Evolutionary conservation across 2,329 filamentous ascomycete genomes (phyloP).

Genomic region (Trichophyton schoenleinii): DNA sequence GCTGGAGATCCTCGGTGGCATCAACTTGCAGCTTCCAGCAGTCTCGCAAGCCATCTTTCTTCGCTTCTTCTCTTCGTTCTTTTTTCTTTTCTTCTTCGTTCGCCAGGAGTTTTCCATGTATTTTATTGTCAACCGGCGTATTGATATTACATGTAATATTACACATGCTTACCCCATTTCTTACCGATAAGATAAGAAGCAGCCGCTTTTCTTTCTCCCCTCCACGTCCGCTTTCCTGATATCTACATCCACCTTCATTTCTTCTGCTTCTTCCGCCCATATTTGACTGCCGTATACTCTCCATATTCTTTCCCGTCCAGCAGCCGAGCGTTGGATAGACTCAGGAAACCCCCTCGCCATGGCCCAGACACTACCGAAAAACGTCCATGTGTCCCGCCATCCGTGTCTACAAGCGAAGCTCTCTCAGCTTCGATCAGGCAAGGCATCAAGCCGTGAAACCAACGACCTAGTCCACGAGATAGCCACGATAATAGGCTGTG

Average conservation of each 20-base stretch:
- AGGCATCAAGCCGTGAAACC: conserved; percentile 59
- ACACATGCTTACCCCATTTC: background rate
- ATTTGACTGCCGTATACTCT: too few relatives aligned
- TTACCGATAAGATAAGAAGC: conserved; percentile 1
- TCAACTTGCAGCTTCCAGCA: background rate
- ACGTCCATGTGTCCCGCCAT: conserved; percentile 66
- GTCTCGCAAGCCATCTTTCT: background rate
- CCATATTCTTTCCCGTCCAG: too few relatives aligned
- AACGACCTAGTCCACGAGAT: conserved; percentile 79
- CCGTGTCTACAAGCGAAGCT: conserved; percentile 82
- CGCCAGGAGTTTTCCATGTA: background rate
- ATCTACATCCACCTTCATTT: background rate
- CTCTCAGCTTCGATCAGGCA: conserved; percentile 68
- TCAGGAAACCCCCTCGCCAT: background rate
- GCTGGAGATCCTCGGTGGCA: background rate
- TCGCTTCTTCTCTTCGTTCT: background rate
- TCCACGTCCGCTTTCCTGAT: background rate
- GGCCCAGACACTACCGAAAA: conserved; percentile 33
- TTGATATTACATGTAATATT: background rate
- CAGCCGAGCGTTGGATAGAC: too few relatives aligned
- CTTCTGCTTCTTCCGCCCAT: too few relatives aligned
- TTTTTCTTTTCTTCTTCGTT: background rate
- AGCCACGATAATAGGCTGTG: conserved; percentile 64
- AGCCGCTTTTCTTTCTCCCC: background rate
- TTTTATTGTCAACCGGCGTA: background rate